Evolutionary conservation across 1,284 basidiomycete genomes (phyloP).

Genomic region (Pseudozyma hubeiensis): DNA sequence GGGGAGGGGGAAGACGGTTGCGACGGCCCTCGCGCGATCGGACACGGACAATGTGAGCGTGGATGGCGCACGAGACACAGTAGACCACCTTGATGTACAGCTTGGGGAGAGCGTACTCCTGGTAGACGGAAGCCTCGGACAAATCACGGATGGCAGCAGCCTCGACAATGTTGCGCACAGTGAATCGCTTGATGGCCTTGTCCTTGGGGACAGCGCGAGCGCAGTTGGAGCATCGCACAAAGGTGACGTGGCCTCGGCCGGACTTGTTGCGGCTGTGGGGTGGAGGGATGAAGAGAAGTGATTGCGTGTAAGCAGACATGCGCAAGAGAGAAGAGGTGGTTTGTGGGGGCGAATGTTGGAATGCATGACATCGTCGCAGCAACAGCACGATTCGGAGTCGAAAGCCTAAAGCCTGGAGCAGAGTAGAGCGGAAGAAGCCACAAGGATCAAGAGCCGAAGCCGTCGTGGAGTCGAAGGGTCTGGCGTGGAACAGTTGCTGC

Average conservation of each 20-base stretch:
- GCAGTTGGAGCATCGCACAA: constrained; percentile 98
- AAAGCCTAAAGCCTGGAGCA: no score
- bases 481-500: no score
- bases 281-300: neutral
- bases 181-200: constrained; percentile 99
- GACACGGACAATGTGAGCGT: constrained; percentile 80
- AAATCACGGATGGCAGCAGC: constrained; percentile 97
- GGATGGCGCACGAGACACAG: constrained; percentile 99
- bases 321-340: neutral
- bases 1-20: constrained; percentile 79
- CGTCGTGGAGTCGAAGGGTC: no score
- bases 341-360: neutral
- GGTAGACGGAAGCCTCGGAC: constrained; percentile 93
- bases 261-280: constrained; percentile 73
- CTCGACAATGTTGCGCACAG: constrained; percentile 99
- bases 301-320: constrained; percentile 14
- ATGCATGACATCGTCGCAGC: neutral
- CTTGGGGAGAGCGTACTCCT: constrained; percentile 96
- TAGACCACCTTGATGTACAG: constrained; percentile 99
- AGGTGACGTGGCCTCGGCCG: constrained; percentile 93
- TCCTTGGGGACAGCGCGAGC: constrained; percentile 76
- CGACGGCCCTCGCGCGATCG: constrained; percentile 66
- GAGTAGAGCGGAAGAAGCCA: no score
- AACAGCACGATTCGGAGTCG: neutral
- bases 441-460: no score